Base-by-base conservation (phyloP, 2,329 filamentous ascomycete genomes). In the Penicillium psychrosexuale region DNA sequence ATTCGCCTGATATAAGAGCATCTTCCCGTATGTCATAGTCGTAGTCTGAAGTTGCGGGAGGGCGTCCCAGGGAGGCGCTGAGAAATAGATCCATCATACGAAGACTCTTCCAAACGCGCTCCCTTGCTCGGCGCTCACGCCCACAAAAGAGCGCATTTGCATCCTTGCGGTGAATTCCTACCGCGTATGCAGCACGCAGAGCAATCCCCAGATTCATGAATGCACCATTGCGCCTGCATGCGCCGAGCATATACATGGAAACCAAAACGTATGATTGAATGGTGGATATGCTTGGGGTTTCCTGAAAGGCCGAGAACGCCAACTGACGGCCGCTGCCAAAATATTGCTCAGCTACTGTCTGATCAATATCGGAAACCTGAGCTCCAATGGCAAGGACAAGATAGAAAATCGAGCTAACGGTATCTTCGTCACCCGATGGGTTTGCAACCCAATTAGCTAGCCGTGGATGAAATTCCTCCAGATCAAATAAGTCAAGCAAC, bases 31-130 rank as follows among this genome's bases (percentile, higher is more conserved):
- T 52, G 13, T 77, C 69, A 34, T 69, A 78, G 47, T 81, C 79
- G 13, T 80, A 76, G 53, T 82, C 79, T 0, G 78, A 80, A 1
- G 78, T 81, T 3, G 79, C 78, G 6, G 80, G 78, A 11, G 80
- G 80, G n/a, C 80, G 73, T 7, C 80, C 80, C 8, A 82, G 64
- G 1, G 77, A 74, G 24, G 76, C 78, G 59, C 78, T 81, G 56
- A 82, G 76, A 36, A 80, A 78, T 49, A 81, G 68, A 54, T 82
- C 80, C 47, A 81, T 73, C 49, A 81, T 76, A 2, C 79, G 75
- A 5, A 82, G 66, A 59, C 78, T 81, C 62, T 79, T 81, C 79
- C 79, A 82, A 19, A 81, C 77, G 3, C 78, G 73, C 57, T 81
- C 78, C 52, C 79, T 68, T 5, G 75, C 72, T 28, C 69, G 61